These are phyloP conservation scores for Colletotrichum brevisporum DNA, from an alignment of 2,329 filamentous ascomycete genomes.

Conservation along the genomic window DNA sequence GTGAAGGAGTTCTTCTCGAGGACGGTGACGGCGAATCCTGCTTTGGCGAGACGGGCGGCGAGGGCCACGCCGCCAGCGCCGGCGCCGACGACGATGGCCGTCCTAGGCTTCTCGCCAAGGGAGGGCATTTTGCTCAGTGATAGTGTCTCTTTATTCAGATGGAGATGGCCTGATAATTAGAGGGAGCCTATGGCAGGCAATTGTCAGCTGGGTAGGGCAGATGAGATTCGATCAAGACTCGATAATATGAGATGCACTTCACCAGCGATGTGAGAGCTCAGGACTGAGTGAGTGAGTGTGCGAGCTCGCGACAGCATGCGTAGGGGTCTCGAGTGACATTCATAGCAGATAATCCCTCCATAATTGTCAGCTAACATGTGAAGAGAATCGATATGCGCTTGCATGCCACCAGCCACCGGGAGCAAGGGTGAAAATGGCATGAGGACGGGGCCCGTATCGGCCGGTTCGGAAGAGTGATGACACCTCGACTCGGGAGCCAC, in stretches of 20 bases:
- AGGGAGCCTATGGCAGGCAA: no score
- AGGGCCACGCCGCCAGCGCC: conserved; percentile 81
- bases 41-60: conserved; percentile 78
- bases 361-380: conserved; percentile 27
- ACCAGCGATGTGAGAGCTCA: conserved; percentile 1
- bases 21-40: conserved; percentile 80
- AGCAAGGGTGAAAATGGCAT: conserved; percentile 18
- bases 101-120: conserved; percentile 48
- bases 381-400: conserved; percentile 19
- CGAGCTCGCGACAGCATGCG: background rate
- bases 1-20: conserved; percentile 84
- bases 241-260: conserved; percentile 3
- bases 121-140: conserved; percentile 15
- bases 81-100: conserved; percentile 58
- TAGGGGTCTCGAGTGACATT: conserved; percentile 25
- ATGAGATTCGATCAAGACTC: background rate
- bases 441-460: conserved; percentile 28
- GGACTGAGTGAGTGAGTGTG: background rate
- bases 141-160: background rate
- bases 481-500: conserved; percentile 38
- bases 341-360: conserved; percentile 28
- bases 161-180: no score
- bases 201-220: background rate
- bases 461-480: conserved; percentile 39
- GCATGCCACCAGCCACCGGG: conserved; percentile 30